A percentile compares a stretch with the other conserved stretches of the same genome.
phyloP scores from a whole-genome alignment of 306 rosid species.

The Luffa acutangula region DNA sequence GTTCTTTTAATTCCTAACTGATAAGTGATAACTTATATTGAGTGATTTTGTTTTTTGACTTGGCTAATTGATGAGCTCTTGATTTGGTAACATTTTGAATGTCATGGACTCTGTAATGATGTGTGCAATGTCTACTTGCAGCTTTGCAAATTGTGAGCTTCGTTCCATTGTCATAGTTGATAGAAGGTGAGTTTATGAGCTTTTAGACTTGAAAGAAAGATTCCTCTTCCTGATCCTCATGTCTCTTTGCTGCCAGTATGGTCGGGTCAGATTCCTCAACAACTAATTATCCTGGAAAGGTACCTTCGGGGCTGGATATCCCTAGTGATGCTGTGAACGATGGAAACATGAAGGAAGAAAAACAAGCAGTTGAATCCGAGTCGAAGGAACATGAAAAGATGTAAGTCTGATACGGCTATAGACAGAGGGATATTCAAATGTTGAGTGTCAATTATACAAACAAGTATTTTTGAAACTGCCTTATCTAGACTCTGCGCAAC shows the following conservation, averaged over 20 bases:
- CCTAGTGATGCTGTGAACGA: constrained; percentile 38
- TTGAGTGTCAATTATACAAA: not conserved
- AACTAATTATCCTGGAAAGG: constrained; percentile 56
- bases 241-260: constrained; percentile 30
- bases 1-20: not conserved
- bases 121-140: constrained; percentile 26
- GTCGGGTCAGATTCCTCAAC: constrained; percentile 38
- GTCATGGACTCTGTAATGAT: not conserved
- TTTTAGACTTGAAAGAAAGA: not conserved
- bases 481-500: not conserved
- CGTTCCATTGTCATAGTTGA: constrained; percentile 58
- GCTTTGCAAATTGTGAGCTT: constrained; percentile 67
- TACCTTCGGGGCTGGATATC: constrained; percentile 44
- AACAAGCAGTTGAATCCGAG: not conserved
- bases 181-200: constrained; percentile 32
- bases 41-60: not conserved
- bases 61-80: not conserved
- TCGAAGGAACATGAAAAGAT: not conserved
- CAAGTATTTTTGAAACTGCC: constrained; percentile 3
- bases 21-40: not conserved
- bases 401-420: constrained; percentile 1
- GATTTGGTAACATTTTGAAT: not conserved
- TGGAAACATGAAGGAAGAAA: constrained; percentile 16
- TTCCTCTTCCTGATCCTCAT: constrained; percentile 11
- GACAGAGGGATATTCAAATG: not conserved